These are phyloP conservation scores for Asclepias syriaca DNA, from an alignment of 257 asterid genomes.

Conservation along the genomic window DNA sequence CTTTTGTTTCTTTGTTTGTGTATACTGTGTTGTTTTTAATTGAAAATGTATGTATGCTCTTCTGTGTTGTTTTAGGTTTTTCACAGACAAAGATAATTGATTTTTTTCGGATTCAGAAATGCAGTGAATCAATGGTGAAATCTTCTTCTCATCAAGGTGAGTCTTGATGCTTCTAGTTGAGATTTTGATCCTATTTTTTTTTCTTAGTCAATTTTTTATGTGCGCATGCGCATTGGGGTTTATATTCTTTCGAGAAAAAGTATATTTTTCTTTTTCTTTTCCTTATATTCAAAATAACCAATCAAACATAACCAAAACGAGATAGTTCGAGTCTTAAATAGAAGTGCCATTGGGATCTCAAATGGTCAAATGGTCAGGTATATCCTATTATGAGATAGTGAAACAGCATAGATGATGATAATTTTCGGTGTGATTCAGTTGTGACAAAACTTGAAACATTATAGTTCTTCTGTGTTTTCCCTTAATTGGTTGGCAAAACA, in stretches of 20 bases:
- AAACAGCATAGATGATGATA: neutral
- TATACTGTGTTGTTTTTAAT: neutral
- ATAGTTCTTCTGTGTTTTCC: neutral
- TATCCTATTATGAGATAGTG: neutral
- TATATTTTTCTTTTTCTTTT: no score
- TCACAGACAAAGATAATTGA: slow-evolving; percentile 65
- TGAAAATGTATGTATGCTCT: neutral
- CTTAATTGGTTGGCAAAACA: neutral
- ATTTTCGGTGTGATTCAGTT: neutral
- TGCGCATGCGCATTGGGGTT: neutral
- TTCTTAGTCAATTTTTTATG: neutral
- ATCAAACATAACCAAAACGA: no score
- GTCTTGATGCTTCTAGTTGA: slow-evolving; percentile 5
- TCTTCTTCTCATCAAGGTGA: slow-evolving; percentile 58
- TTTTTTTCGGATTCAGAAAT: slow-evolving; percentile 66
- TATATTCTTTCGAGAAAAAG: no score
- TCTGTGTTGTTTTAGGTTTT: slow-evolving; percentile 39
- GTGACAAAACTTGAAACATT: neutral
- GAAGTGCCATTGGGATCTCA: no score
- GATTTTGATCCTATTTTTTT: neutral
- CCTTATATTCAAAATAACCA: no score
- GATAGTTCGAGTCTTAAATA: no score
- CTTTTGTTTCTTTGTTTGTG: neutral
- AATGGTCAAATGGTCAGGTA: no score
- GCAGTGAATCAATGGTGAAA: slow-evolving; percentile 28